A percentile compares a stretch with the other conserved stretches of the same genome.
phyloP scores from a whole-genome alignment of 768 basidiomycete genomes.

The Mycena belliarum region DNA sequence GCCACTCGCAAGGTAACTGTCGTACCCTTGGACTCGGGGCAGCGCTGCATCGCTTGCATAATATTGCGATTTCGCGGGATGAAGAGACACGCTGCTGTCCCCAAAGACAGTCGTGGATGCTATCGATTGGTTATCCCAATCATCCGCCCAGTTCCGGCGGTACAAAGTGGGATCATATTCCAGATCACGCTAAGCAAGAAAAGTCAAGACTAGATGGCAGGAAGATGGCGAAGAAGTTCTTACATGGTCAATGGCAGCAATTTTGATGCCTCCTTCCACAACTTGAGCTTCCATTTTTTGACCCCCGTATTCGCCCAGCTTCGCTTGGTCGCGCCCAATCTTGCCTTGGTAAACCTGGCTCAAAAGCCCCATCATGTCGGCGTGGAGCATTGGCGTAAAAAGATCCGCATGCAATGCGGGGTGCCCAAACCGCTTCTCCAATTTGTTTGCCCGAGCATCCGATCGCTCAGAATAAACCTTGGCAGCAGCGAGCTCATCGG shows the following conservation, averaged over 20 bases:
- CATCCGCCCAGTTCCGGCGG: slow-evolving; percentile 81
- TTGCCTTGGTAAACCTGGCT: slow-evolving; percentile 77
- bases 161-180: slow-evolving; percentile 84
- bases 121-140: slow-evolving; percentile 85
- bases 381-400: slow-evolving; percentile 87
- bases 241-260: slow-evolving; percentile 80
- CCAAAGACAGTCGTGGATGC: slow-evolving; percentile 56
- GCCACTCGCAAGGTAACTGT: slow-evolving; percentile 57
- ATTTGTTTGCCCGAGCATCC: slow-evolving; percentile 69
- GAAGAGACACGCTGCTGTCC: slow-evolving; percentile 43
- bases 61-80: slow-evolving; percentile 43
- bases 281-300: slow-evolving; percentile 74
- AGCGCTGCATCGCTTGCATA: slow-evolving; percentile 35
- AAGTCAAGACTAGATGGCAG: not conserved
- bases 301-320: slow-evolving; percentile 76
- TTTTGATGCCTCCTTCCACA: slow-evolving; percentile 76
- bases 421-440: slow-evolving; percentile 93
- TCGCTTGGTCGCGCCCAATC: slow-evolving; percentile 61
- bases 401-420: slow-evolving; percentile 86
- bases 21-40: slow-evolving; percentile 47
- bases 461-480: slow-evolving; percentile 78
- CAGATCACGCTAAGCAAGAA: slow-evolving; percentile 53
- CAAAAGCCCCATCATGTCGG: slow-evolving; percentile 80
- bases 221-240: slow-evolving; percentile 14
- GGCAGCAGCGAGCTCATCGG: slow-evolving; percentile 70